These are phyloP conservation scores for Drechslerella stenobrocha DNA, from an alignment of 2,329 filamentous ascomycete species.

Conservation along the genomic window DNA sequence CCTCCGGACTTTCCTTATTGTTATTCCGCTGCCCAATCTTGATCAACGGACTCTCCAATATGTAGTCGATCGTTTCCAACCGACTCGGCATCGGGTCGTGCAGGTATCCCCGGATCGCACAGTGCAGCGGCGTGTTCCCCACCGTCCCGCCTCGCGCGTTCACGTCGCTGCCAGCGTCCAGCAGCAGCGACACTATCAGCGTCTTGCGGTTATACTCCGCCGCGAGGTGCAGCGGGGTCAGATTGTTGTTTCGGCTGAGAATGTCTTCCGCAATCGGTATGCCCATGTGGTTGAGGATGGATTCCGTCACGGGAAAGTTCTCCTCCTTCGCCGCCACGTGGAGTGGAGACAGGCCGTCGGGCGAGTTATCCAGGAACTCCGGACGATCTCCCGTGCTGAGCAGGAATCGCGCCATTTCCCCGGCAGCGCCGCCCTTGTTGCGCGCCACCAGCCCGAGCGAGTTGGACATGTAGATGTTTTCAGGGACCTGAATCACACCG, in stretches of 20 bases:
- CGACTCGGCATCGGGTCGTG: constrained; percentile 46
- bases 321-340: constrained; percentile 38
- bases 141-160: constrained; percentile 35
- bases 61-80: constrained; percentile 42
- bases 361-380: constrained; percentile 25
- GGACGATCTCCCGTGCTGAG: constrained; percentile 40
- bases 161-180: constrained; percentile 35
- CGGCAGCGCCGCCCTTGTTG: constrained; percentile 35
- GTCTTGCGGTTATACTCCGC: constrained; percentile 46
- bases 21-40: constrained; percentile 46
- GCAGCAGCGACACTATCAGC: constrained; percentile 34
- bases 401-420: constrained; percentile 43
- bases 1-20: constrained; percentile 43
- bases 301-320: constrained; percentile 41
- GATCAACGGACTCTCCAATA: constrained; percentile 44
- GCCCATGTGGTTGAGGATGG: constrained; percentile 39
- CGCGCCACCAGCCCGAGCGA: constrained; percentile 36
- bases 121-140: constrained; percentile 46
- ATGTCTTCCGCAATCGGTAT: constrained; percentile 36
- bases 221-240: constrained; percentile 38
- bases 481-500: constrained; percentile 35
- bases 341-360: constrained; percentile 31
- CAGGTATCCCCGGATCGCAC: constrained; percentile 38
- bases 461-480: constrained; percentile 37
- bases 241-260: constrained; percentile 29